Percentiles rank a stretch among this genome's conserved stretches.
phyloP scores from a whole-genome alignment of 164 flowering plant genomes.

The Nymphaea thermarum region DNA sequence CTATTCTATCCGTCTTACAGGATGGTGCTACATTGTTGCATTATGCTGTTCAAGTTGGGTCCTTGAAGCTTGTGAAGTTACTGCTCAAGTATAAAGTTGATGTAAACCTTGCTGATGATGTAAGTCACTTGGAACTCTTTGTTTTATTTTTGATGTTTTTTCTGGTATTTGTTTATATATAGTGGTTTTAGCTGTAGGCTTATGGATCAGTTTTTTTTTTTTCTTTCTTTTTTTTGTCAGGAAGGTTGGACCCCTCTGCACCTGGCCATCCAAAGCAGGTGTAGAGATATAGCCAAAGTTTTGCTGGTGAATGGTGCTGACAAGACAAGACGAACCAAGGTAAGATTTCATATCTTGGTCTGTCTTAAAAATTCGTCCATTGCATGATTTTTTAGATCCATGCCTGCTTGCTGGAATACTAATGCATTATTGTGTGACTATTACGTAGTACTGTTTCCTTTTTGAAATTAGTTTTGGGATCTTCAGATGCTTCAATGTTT shows the following conservation, averaged over 20 bases:
- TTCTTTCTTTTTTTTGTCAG: slow-evolving; percentile 25
- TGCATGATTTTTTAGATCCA: neutral
- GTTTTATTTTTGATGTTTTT: neutral
- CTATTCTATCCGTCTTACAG: slow-evolving; percentile 20
- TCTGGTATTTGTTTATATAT: neutral
- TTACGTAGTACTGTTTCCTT: too few relatives aligned
- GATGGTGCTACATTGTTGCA: slow-evolving; percentile 90
- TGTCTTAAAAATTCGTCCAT: neutral
- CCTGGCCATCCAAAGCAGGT: slow-evolving; percentile 72
- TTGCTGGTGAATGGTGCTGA: slow-evolving; percentile 87
- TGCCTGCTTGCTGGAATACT: neutral
- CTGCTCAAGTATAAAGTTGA: slow-evolving; percentile 75
- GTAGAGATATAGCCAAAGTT: slow-evolving; percentile 70
- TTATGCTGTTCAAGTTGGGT: slow-evolving; percentile 96
- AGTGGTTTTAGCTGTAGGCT: neutral
- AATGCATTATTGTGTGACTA: too few relatives aligned
- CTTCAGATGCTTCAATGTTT: too few relatives aligned
- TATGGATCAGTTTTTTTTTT: neutral
- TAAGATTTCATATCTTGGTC: slow-evolving; percentile 8
- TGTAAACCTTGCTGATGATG: slow-evolving; percentile 70
- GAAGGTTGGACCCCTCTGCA: slow-evolving; percentile 99
- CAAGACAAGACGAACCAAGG: slow-evolving; percentile 67
- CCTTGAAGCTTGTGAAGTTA: slow-evolving; percentile 78
- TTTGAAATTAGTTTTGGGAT: too few relatives aligned
- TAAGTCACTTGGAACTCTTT: slow-evolving; percentile 21